phyloP scores from a whole-genome alignment of 2,329 filamentous ascomycete species.

The Truncatella angustata region DNA sequence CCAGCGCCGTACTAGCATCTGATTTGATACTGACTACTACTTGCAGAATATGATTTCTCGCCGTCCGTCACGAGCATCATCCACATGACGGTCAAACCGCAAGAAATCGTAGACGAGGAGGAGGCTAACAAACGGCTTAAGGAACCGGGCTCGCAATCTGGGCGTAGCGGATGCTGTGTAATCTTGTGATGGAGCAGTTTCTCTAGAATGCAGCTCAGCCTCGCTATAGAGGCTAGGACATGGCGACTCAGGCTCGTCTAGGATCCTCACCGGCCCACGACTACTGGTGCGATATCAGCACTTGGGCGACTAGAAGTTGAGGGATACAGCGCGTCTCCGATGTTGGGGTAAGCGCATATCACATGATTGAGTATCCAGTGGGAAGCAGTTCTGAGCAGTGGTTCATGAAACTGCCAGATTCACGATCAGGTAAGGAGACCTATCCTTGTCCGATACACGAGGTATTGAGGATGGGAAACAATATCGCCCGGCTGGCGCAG shows the following conservation, averaged over 20 bases:
- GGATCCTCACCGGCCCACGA: too few species aligned
- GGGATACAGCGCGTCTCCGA: too few species aligned
- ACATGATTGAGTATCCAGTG: too few species aligned
- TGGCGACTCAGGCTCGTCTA: too few species aligned
- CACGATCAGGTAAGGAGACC: background rate
- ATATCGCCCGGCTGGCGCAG: background rate
- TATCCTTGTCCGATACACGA: background rate
- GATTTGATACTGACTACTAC: slow-evolving; percentile 8
- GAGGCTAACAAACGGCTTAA: slow-evolving; percentile 62
- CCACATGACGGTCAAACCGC: slow-evolving; percentile 76
- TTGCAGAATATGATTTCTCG: slow-evolving; percentile 65
- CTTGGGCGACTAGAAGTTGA: too few species aligned
- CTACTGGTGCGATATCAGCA: too few species aligned
- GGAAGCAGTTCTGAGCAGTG: too few species aligned
- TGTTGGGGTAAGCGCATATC: too few species aligned
- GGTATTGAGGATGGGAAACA: background rate
- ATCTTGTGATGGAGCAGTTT: too few species aligned
- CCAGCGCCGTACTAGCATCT: background rate
- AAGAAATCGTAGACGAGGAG: slow-evolving; percentile 70
- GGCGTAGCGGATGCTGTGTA: slow-evolving; percentile 30
- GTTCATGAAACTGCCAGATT: background rate
- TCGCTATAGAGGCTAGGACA: too few species aligned
- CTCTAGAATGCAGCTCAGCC: too few species aligned
- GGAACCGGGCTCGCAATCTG: slow-evolving; percentile 24
- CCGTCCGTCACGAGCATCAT: slow-evolving; percentile 65